These are phyloP conservation scores for Suillus bovinus DNA, from an alignment of 768 basidiomycete species.

Conservation along the genomic window DNA sequence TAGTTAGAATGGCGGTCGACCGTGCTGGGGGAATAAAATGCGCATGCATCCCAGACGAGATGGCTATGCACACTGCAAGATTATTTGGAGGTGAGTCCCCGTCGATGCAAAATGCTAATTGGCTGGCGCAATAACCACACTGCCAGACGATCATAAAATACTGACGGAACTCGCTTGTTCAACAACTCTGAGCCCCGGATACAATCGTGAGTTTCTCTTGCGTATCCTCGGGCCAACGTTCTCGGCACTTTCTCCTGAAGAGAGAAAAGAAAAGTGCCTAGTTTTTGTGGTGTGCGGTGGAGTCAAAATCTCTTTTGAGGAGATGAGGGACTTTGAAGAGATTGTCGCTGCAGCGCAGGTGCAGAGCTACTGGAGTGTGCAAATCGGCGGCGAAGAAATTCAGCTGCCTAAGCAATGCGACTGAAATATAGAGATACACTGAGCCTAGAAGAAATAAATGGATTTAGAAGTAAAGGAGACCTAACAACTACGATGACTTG, in stretches of 20 bases:
- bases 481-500: not conserved
- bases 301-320: conserved; percentile 61
- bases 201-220: conserved; percentile 56
- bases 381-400: conserved; percentile 9
- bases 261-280: conserved; percentile 37
- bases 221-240: conserved; percentile 28
- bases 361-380: conserved; percentile 29
- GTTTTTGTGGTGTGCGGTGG: conserved; percentile 71
- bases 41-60: conserved; percentile 64
- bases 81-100: conserved; percentile 55
- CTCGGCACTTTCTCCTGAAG: conserved; percentile 23
- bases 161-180: conserved; percentile 76
- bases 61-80: conserved; percentile 62
- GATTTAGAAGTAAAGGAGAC: not conserved
- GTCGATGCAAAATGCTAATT: not conserved
- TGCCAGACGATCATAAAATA: conserved; percentile 70
- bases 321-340: conserved; percentile 48
- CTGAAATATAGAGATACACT: not conserved
- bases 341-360: conserved; percentile 37
- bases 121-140: not conserved
- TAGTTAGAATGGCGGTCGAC: conserved; percentile 66
- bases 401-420: conserved; percentile 17
- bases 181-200: conserved; percentile 67
- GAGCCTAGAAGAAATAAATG: not conserved
- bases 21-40: conserved; percentile 56